Evolutionary conservation across 2,329 filamentous ascomycete genomes (phyloP).

Genomic region (Hypoxylon sp.): DNA sequence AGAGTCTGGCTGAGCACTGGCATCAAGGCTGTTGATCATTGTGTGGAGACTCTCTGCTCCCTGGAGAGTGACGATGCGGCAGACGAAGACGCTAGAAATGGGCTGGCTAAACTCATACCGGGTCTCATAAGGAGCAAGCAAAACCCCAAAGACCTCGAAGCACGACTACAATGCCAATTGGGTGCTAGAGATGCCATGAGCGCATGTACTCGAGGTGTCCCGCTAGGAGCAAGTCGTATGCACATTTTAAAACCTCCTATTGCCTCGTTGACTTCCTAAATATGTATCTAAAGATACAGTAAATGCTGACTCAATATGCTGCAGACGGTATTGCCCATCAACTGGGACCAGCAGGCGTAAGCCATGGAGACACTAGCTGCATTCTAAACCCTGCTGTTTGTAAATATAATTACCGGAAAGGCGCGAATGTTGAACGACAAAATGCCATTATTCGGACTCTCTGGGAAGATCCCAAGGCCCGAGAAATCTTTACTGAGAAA

Average conservation of each 20-base stretch:
- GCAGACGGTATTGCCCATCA: conserved; percentile 66
- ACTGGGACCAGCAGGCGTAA: conserved; percentile 69
- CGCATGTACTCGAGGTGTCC: conserved; percentile 58
- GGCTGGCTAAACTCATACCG: conserved; percentile 45
- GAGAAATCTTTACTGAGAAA: conserved; percentile 54
- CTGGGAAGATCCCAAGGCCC: conserved; percentile 55
- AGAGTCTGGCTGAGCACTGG: conserved; percentile 72
- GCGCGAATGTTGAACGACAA: conserved; percentile 60
- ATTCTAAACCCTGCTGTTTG: conserved; percentile 69
- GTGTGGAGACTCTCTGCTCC: conserved; percentile 53
- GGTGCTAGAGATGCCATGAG: conserved; percentile 69
- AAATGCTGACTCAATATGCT: conserved; percentile 23
- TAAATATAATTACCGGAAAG: conserved; percentile 66
- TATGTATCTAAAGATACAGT: not conserved
- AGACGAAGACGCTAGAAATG: conserved; percentile 43
- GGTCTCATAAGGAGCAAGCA: conserved; percentile 44
- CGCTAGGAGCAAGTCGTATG: conserved; percentile 55
- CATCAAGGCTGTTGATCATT: conserved; percentile 54
- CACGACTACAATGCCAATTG: conserved; percentile 63
- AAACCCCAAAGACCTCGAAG: conserved; percentile 58
- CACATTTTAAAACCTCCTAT: conserved; percentile 2
- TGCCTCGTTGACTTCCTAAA: not conserved
- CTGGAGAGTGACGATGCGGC: conserved; percentile 43
- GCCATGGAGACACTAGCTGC: conserved; percentile 73
- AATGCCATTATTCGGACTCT: conserved; percentile 58